Evolutionary conservation across 768 basidiomycete species (phyloP).

Genomic region (Mycena amicta): DNA sequence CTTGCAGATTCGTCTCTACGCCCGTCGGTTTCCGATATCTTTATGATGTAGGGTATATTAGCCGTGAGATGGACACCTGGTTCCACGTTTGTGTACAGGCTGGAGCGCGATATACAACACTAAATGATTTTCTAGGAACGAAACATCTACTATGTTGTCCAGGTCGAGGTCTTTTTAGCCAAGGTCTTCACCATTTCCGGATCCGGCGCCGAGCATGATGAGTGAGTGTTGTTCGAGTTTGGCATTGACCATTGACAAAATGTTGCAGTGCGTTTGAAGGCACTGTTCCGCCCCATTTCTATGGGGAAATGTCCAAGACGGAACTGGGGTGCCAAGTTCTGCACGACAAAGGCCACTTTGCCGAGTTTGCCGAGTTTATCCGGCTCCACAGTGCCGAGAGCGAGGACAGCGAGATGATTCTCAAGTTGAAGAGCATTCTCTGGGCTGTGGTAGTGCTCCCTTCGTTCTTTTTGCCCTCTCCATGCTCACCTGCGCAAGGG

Average conservation of each 20-base stretch:
- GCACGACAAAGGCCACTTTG: conserved; percentile 87
- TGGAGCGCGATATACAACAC: background rate
- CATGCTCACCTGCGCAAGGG: too few relatives aligned
- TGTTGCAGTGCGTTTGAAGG: conserved; percentile 71
- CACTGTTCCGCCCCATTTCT: conserved; percentile 92
- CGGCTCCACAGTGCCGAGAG: conserved; percentile 84
- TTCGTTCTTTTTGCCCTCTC: too few relatives aligned
- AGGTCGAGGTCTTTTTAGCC: conserved; percentile 90
- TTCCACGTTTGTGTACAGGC: conserved; percentile 68
- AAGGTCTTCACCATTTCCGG: conserved; percentile 66
- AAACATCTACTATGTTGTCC: conserved; percentile 90
- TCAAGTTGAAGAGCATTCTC: conserved; percentile 90
- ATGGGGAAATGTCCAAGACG: conserved; percentile 97
- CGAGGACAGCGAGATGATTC: conserved; percentile 79
- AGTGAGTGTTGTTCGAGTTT: conserved; percentile 22
- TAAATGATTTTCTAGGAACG: conserved; percentile 65
- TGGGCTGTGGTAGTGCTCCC: too few relatives aligned
- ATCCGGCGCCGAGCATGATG: conserved; percentile 62
- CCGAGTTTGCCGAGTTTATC: conserved; percentile 89
- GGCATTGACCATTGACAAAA: background rate
- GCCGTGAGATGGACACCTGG: conserved; percentile 95
- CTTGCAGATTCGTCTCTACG: conserved; percentile 87
- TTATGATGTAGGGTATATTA: conserved; percentile 89
- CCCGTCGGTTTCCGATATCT: conserved; percentile 91
- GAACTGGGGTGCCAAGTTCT: conserved; percentile 91